phyloP scores from a whole-genome alignment of 2,329 filamentous ascomycete species.

The Coniochaeta prunicola region DNA sequence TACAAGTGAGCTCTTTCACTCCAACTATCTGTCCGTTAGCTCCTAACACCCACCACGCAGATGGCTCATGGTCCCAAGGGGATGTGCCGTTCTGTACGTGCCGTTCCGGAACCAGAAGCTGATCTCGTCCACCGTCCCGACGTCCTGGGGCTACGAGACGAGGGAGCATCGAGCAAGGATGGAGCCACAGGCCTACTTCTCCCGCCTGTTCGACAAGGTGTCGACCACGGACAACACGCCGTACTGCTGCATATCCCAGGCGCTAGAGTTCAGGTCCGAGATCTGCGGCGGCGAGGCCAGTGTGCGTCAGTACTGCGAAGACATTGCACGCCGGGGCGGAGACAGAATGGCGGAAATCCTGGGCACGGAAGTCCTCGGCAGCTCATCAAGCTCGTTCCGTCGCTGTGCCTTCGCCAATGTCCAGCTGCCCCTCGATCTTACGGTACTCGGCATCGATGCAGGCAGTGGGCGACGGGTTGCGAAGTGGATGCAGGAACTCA shows the following conservation, averaged over 20 bases:
- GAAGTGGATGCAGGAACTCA: constrained; percentile 50
- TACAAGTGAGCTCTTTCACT: constrained; percentile 52
- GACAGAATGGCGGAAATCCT: constrained; percentile 52
- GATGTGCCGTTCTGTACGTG: constrained; percentile 78
- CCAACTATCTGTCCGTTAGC: background rate
- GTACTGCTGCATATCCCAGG: constrained; percentile 64
- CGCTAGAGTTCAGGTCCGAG: constrained; percentile 61
- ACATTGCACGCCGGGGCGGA: constrained; percentile 58
- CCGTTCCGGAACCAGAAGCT: constrained; percentile 68
- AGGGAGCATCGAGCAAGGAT: constrained; percentile 18
- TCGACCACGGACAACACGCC: constrained; percentile 69
- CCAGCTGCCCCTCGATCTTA: constrained; percentile 46
- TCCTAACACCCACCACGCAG: background rate
- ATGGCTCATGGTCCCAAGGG: constrained; percentile 78
- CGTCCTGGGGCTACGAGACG: constrained; percentile 69
- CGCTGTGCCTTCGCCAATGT: constrained; percentile 69
- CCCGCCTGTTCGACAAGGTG: constrained; percentile 66
- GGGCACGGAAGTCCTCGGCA: constrained; percentile 67
- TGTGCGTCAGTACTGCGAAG: constrained; percentile 56
- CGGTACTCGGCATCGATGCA: constrained; percentile 26
- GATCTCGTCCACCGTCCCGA: constrained; percentile 69
- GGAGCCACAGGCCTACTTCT: constrained; percentile 45
- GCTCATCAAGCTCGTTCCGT: constrained; percentile 51
- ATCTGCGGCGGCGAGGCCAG: constrained; percentile 66
- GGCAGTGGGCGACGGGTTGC: constrained; percentile 14